Evolutionary conservation across 192 early-diverging fungal species (phyloP), one percentile per base, ranked within the genome.

Genomic region (Obelidium mucronatum): DNA sequence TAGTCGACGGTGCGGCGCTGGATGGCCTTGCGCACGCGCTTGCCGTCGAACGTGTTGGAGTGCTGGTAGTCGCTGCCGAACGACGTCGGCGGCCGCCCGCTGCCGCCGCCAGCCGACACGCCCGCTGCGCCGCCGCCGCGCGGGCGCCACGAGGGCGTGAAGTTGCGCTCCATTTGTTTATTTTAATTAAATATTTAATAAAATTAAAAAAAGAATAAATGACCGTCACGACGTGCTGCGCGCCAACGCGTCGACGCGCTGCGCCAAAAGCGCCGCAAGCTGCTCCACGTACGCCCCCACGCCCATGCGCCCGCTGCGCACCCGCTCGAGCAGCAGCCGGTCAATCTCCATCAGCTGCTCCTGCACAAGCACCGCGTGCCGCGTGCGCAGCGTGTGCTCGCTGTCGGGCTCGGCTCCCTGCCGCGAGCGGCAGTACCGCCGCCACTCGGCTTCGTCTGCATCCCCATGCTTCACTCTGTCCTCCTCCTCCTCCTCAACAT

Each of bases 1-100:
- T 94, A 96, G 82, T 99, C 97, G 22, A 99, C 93, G 0, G 97
- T 99, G 13, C 93, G 86, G 55, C 97, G 85, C 82, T 97, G 94
- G 73, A 97, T 92, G 15, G 94, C 94, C 79, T 94, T 93, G 63
- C 96, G 86, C 80, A 95, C 89, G 22, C 90, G 89, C 76, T 93
- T 95, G 70, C 91, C 92, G 66, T 91, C 89, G 79, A 91, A 79
- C 13, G 78, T 74, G 72, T 24, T 33, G 28, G 24, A n/a, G 72
- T 74, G 72, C 1, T 22, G 30, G 54, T 72, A 59, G 19, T 72
- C 62, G 55, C 55, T 30, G n/a, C 5, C 6, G 55, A 58, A 58
- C 8, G 19, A 30, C 8, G 55, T 5, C 4, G 55, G 40, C 26
- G 42, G 44, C 44, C 66, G 66, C n/a, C 37, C 42, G 40, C 26